Base-by-base conservation (phyloP, 441 rosid species). In the Raphanus hybrid region DNA sequence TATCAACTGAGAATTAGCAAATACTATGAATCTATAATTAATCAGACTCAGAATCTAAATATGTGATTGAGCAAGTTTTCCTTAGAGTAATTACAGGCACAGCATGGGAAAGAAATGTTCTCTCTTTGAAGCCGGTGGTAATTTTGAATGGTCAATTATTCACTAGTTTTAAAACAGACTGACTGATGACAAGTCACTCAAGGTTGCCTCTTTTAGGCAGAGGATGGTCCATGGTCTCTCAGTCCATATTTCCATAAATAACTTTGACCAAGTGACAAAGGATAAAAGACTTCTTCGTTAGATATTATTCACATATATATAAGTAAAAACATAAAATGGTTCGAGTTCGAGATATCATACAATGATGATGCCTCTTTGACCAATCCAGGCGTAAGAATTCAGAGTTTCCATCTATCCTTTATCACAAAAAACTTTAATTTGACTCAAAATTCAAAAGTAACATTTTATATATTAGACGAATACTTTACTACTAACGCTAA, bases 371-470 rank as follows among this genome's bases (percentile, higher is more conserved):
- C 20, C 71, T 66, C 58, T 66, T 68, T 29, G 64, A 10, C 23
- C 75, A 76, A 26, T 37, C 20, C 63, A 68, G n/a, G 57, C 20
- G 32, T 23, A 34, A 26, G 12, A 63, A 18, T 27, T 12, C 18
- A 70, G 4, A 70, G 23, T 39, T 39, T 39, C 55, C 65, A 59
- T 70, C 67, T 3, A 62, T 48, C 57, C 57, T 8, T 59, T n/a
- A 6, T 6, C 64, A 52, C 55, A 52, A 37, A 7, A 37, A 39
- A 10, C 52, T 60, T 75, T 15, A 23, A 10, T 37, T 50, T 41
- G 62, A 71, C 73, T 59, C 77, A 59, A 59, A 66, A 23, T 71
- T 23, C 23, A 34, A 54, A 52, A 0, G 39, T n/a, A 77, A 64
- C 66, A 8, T 64, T 9, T 64, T 48, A 64, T 52, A 50, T 48